phyloP scores from a whole-genome alignment of 1,284 basidiomycete genomes.

The Coriolopsis trogii region DNA sequence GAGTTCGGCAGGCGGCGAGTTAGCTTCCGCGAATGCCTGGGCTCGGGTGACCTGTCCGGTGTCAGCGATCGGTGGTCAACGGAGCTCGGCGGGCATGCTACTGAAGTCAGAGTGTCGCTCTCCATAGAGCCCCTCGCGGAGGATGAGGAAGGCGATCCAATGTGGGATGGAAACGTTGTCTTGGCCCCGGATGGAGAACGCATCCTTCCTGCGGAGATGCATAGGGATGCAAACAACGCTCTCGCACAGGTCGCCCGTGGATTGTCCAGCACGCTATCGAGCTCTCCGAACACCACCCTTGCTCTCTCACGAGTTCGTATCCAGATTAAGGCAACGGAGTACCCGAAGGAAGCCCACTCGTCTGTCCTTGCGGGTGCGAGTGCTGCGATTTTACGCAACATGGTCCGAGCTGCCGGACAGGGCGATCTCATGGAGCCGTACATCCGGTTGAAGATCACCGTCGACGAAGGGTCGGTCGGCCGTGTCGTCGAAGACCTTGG shows the following conservation, averaged over 20 bases:
- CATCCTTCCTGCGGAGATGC: conserved; percentile 56
- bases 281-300: conserved; percentile 75
- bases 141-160: conserved; percentile 61
- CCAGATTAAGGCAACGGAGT: conserved; percentile 47
- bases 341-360: conserved; percentile 44
- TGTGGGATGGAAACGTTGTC: conserved; percentile 77
- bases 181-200: conserved; percentile 52
- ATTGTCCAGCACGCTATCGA: conserved; percentile 68
- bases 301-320: conserved; percentile 66
- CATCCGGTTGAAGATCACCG: conserved; percentile 64
- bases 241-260: conserved; percentile 63
- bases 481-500: conserved; percentile 78
- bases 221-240: conserved; percentile 44
- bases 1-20: conserved; percentile 80
- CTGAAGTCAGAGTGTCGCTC: conserved; percentile 51
- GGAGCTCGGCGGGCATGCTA: conserved; percentile 58
- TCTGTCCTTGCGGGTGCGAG: conserved; percentile 67
- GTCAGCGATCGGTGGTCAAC: conserved; percentile 55
- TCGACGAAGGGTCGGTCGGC: conserved; percentile 67
- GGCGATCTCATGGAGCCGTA: conserved; percentile 80
- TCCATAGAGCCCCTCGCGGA: conserved; percentile 54
- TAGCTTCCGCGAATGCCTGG: conserved; percentile 77
- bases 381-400: conserved; percentile 62
- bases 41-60: conserved; percentile 35
- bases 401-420: conserved; percentile 58